Evolutionary conservation across 352 stramenopile species (phyloP).

Genomic region (Globisporangium irregulare): DNA sequence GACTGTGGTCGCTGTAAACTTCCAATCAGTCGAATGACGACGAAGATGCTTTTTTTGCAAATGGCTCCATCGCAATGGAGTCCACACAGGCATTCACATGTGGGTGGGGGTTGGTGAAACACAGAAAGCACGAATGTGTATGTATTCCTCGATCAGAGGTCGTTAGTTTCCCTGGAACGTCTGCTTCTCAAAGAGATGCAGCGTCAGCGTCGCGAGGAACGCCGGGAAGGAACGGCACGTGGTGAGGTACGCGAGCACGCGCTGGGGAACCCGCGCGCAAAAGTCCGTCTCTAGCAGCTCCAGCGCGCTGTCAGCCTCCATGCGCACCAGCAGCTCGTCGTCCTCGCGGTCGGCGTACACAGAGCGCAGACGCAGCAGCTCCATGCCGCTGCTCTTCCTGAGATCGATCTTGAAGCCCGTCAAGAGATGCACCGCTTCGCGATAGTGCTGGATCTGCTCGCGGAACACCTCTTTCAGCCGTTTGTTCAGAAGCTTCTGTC

Average conservation of each 20-base stretch:
- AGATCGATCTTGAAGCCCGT: slow-evolving; percentile 89
- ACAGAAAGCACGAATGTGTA: background rate
- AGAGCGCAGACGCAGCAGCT: slow-evolving; percentile 71
- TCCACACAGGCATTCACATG: background rate
- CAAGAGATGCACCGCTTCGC: slow-evolving; percentile 86
- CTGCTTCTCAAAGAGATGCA: slow-evolving; percentile 89
- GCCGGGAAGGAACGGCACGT: slow-evolving; percentile 87
- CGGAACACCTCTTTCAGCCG: slow-evolving; percentile 87
- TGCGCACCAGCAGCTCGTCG: slow-evolving; percentile 83
- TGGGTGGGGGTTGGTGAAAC: background rate
- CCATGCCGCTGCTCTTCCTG: slow-evolving; percentile 74
- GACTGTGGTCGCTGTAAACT: too few relatives aligned
- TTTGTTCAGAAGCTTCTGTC: slow-evolving; percentile 84
- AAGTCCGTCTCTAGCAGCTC: slow-evolving; percentile 87
- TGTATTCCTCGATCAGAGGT: background rate
- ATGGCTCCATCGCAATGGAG: background rate
- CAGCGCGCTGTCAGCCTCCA: slow-evolving; percentile 67
- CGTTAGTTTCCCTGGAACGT: slow-evolving; percentile 79
- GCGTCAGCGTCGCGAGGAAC: slow-evolving; percentile 86
- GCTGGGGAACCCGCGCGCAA: slow-evolving; percentile 57
- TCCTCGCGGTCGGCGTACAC: slow-evolving; percentile 85
- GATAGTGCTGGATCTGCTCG: slow-evolving; percentile 88
- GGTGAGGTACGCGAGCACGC: slow-evolving; percentile 63
- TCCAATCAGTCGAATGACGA: too few relatives aligned
- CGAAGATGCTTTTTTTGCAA: too few relatives aligned